Evolutionary conservation across 257 asterid genomes (phyloP), one percentile per base, ranked within the genome.

Genomic region (Plantago ovata): DNA sequence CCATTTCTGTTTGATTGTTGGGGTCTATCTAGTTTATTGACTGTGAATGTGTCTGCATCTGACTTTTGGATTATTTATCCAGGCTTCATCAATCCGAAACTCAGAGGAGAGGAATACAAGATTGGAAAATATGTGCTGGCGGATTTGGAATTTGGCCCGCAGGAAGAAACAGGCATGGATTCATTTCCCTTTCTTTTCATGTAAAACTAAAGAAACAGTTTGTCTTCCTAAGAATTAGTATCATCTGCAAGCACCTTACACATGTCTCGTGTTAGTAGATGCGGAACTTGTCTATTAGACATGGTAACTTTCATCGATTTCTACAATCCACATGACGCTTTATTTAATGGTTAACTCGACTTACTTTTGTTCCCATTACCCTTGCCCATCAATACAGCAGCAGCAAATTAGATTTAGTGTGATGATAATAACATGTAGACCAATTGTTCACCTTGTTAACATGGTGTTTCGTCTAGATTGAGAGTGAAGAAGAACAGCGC

Each of bases 91-190:
- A 7, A 84, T 77, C 47, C 78, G 82, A 58, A 84, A 79, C 72
- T 79, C 95, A 1, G 84, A 83, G 84, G 95, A 85, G 85, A 74
- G 95, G 67, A 83, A 85, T 53, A 83, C 92, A 21, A 81, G 95
- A 65, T 62, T 85, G 79, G 95, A 85, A 80, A 85, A 85, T 63
- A 85, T 85, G 95, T 76, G 86, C 33, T 85, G 92, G 95, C 69
- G 95, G 78, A 85, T 82, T 59, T 81, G 89, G 87, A 81, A 85
- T 50, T 65, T 86, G 89, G 92, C 95, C 7, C 89, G 92, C 57
- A 72, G 69, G 89, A 85, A 85, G 67, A 80, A 72, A 65, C 76
- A 73, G 83, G 95, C 77, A 61, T 41, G 8, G 42, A 64, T 51
- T 47, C 3, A 13, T 21, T 40, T 46, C 23, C 51, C 9, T 45